Evolutionary conservation across 2,329 filamentous ascomycete genomes (phyloP).

Genomic region (Claviceps cyperi): DNA sequence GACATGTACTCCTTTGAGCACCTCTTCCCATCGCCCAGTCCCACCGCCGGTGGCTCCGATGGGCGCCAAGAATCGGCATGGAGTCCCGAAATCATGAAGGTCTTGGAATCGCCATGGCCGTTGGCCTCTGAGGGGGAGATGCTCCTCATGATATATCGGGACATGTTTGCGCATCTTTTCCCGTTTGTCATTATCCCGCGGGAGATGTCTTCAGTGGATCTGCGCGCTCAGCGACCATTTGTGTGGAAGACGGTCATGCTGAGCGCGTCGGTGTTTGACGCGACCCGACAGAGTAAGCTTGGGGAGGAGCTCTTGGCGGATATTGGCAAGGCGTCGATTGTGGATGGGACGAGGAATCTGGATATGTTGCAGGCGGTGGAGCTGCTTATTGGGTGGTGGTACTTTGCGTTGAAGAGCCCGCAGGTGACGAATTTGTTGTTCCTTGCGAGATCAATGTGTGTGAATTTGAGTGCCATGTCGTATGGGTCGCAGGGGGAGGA

Average conservation of each 20-base stretch:
- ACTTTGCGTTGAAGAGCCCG: conserved; percentile 33
- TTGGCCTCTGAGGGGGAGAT: conserved; percentile 24
- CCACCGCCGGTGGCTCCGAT: conserved; percentile 9
- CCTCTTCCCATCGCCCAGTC: conserved; percentile 19
- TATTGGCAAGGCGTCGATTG: conserved; percentile 24
- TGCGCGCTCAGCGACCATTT: conserved; percentile 26
- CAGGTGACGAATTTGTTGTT: conserved; percentile 36
- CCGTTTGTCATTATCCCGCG: conserved; percentile 31
- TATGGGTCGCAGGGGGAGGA: conserved; percentile 13
- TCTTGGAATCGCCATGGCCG: conserved; percentile 26
- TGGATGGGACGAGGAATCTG: conserved; percentile 28
- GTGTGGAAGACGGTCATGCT: conserved; percentile 37
- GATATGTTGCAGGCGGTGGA: conserved; percentile 33
- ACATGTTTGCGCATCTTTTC: conserved; percentile 21
- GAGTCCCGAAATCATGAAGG: conserved; percentile 9
- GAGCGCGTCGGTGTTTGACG: conserved; percentile 26
- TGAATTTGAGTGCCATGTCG: conserved; percentile 23
- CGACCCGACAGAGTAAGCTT: conserved; percentile 26
- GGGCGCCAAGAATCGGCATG: conserved; percentile 10
- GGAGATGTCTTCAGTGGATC: conserved; percentile 20
- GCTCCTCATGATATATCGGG: conserved; percentile 23
- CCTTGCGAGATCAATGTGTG: conserved; percentile 30
- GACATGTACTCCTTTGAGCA: conserved; percentile 18
- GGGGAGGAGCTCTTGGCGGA: conserved; percentile 30
- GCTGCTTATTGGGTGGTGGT: conserved; percentile 32